Conservation (phyloP, 108 stramenopile genomes). For the Cyclotella kingstonii region DNA sequence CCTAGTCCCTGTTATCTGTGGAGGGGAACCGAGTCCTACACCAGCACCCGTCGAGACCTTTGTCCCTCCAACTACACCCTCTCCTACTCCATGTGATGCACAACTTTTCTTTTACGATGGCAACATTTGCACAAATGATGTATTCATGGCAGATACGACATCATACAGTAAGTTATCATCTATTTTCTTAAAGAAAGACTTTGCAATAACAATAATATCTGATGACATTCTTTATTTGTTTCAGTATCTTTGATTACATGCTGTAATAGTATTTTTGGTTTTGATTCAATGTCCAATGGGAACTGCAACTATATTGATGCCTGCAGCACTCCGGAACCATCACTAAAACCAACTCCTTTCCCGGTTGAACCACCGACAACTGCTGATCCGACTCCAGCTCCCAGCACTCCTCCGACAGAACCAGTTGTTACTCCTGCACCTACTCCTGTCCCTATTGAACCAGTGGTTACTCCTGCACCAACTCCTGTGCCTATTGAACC, state of each 20-base stretch:
- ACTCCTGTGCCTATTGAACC: too few relatives aligned
- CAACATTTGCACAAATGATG: background rate
- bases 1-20: too few relatives aligned
- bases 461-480: background rate
- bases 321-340: too few relatives aligned
- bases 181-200: background rate
- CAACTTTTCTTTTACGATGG: background rate
- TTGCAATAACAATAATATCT: too few relatives aligned
- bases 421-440: background rate
- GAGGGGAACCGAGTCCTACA: too few relatives aligned
- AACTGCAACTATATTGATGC: background rate
- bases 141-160: background rate
- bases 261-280: constrained; percentile 1
- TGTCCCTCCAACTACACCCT: too few relatives aligned
- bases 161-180: background rate
- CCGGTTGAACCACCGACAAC: too few relatives aligned
- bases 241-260: background rate
- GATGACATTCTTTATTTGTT: too few relatives aligned
- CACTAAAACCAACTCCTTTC: too few relatives aligned
- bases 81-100: constrained; percentile 2
- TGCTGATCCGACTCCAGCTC: background rate
- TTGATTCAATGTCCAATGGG: background rate
- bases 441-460: background rate
- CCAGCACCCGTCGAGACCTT: too few relatives aligned
- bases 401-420: too few relatives aligned